Conservation (phyloP, 305 asterid genomes). For the Fraxinus xanthoxyloides region DNA sequence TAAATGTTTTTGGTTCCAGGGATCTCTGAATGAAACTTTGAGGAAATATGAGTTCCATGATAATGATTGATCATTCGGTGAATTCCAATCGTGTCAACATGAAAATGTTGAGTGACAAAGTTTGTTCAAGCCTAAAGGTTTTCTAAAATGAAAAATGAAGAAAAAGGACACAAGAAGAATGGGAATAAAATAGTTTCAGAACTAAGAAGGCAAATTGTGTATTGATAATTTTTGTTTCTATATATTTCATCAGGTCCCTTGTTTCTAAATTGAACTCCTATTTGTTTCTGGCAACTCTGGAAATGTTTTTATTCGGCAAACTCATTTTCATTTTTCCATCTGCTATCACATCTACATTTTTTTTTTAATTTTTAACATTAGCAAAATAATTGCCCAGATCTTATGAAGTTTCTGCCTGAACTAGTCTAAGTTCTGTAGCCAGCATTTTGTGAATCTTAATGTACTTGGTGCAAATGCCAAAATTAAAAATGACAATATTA, state of each 20-base stretch:
- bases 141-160: neutral
- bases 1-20: neutral
- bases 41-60: neutral
- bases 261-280: neutral
- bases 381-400: neutral
- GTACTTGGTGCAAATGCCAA: neutral
- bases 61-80: neutral
- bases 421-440: constrained; percentile 3
- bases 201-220: neutral
- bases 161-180: neutral
- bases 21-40: neutral
- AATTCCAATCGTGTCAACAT: neutral
- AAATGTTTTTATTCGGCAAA: neutral
- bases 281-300: neutral
- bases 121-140: neutral
- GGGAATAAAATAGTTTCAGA: neutral
- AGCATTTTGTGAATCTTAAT: neutral
- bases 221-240: neutral
- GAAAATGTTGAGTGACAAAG: neutral
- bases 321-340: neutral
- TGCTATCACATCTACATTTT: neutral
- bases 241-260: neutral
- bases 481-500: neutral
- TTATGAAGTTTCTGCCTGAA: constrained; percentile 1
- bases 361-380: neutral